Evolutionary conservation across 2,329 filamentous ascomycete species (phyloP).

Genomic region (Aspergillus versicolor): DNA sequence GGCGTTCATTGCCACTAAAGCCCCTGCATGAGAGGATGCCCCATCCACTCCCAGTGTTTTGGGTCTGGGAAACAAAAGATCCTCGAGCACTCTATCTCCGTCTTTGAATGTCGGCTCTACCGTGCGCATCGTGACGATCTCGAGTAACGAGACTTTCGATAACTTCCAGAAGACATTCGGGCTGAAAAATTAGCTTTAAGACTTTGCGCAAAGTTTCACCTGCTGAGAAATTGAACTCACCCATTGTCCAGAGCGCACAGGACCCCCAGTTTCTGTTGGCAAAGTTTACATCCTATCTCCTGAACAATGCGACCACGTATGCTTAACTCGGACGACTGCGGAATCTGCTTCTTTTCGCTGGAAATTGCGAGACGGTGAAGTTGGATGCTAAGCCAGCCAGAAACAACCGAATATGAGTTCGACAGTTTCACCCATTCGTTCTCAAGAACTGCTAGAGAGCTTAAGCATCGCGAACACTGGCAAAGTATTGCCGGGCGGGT

Average conservation of each 20-base stretch:
- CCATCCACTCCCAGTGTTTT: conserved; percentile 23
- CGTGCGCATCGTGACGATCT: conserved; percentile 41
- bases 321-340: conserved; percentile 35
- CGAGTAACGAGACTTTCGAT: conserved; percentile 38
- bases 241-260: conserved; percentile 36
- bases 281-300: conserved; percentile 38
- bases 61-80: conserved; percentile 25
- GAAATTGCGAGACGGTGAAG: conserved; percentile 38
- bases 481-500: conserved; percentile 39
- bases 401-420: conserved; percentile 35
- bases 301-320: conserved; percentile 37
- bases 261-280: conserved; percentile 39
- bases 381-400: conserved; percentile 40
- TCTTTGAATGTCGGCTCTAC: conserved; percentile 36
- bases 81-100: conserved; percentile 33
- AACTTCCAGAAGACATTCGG: conserved; percentile 42
- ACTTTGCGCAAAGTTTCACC: neutral
- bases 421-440: conserved; percentile 43
- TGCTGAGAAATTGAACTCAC: conserved; percentile 25
- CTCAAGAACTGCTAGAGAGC: conserved; percentile 41
- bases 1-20: conserved; percentile 24
- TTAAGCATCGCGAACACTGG: conserved; percentile 40
- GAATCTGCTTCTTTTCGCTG: conserved; percentile 36
- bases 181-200: conserved; percentile 19
- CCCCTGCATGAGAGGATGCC: conserved; percentile 19